Evolutionary conservation across 495 filamentous ascomycete genomes (phyloP).

Genomic region (Penicillium samsonianum): DNA sequence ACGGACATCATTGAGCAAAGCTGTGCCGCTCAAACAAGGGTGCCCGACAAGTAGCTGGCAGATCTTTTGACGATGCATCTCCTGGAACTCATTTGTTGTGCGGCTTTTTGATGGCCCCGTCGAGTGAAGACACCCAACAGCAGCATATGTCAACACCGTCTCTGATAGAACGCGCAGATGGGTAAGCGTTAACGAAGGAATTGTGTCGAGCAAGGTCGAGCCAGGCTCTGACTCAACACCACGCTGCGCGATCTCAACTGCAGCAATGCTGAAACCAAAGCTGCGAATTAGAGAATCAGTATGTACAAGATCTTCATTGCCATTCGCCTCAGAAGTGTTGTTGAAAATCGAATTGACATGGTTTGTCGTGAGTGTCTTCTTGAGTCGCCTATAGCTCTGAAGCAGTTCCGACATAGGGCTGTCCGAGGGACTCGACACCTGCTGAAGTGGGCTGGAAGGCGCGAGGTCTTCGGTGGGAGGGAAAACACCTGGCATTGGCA

Average conservation of each 20-base stretch:
- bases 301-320: slow-evolving; percentile 54
- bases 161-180: slow-evolving; percentile 91
- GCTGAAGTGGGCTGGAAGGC: slow-evolving; percentile 37
- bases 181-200: slow-evolving; percentile 76
- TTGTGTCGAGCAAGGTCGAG: slow-evolving; percentile 76
- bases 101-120: slow-evolving; percentile 52
- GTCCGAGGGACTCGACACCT: slow-evolving; percentile 35
- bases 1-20: slow-evolving; percentile 47
- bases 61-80: slow-evolving; percentile 71
- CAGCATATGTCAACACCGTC: slow-evolving; percentile 80
- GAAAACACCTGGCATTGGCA: slow-evolving; percentile 53
- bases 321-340: slow-evolving; percentile 39
- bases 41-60: slow-evolving; percentile 71
- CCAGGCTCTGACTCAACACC: slow-evolving; percentile 77
- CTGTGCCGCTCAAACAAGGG: slow-evolving; percentile 42
- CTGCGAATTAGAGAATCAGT: slow-evolving; percentile 70
- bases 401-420: slow-evolving; percentile 69
- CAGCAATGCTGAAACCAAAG: slow-evolving; percentile 86
- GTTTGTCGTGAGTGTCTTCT: slow-evolving; percentile 75
- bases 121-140: slow-evolving; percentile 68
- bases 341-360: slow-evolving; percentile 56
- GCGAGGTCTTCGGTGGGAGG: slow-evolving; percentile 38
- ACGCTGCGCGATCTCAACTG: slow-evolving; percentile 89
- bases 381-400: slow-evolving; percentile 75
- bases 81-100: slow-evolving; percentile 65